phyloP scores from a whole-genome alignment of 75 land plant species.

The Pseudotsuga menziesii region DNA sequence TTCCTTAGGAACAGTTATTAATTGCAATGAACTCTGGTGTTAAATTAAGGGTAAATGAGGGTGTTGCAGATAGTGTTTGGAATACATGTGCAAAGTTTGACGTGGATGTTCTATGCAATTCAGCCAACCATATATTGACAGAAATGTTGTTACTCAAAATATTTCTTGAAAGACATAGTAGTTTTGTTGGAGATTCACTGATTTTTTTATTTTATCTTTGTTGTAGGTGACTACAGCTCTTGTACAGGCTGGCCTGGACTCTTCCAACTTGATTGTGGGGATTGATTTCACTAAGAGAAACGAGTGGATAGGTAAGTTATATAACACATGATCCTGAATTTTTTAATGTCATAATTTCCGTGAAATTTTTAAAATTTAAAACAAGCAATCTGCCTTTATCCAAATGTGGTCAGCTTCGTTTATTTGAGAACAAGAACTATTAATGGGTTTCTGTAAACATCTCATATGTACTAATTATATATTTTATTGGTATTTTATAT shows the following conservation, averaged over 20 bases:
- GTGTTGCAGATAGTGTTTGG: too few relatives aligned
- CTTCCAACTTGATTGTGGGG: conserved; percentile 71
- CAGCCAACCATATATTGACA: background rate
- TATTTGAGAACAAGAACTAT: background rate
- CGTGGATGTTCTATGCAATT: background rate
- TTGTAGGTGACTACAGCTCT: conserved; percentile 56
- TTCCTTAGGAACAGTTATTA: too few relatives aligned
- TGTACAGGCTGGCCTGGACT: conserved; percentile 53
- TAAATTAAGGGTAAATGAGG: too few relatives aligned
- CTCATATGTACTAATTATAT: background rate
- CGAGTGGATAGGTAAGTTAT: conserved; percentile 60
- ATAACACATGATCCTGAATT: too few relatives aligned
- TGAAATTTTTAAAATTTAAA: too few relatives aligned
- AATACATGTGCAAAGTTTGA: too few relatives aligned
- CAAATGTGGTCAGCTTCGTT: background rate
- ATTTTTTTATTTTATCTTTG: background rate
- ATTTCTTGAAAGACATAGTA: background rate
- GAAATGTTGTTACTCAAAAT: background rate
- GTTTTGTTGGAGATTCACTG: background rate
- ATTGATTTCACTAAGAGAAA: conserved; percentile 77
- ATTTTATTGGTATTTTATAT: background rate
- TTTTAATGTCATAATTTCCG: too few relatives aligned
- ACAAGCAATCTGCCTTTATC: too few relatives aligned
- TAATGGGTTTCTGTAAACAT: background rate
- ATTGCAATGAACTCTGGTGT: too few relatives aligned